Evolutionary conservation across 2,329 filamentous ascomycete species (phyloP), one percentile per base, ranked within the genome.

Genomic region (Ophiocordyceps sinensis): DNA sequence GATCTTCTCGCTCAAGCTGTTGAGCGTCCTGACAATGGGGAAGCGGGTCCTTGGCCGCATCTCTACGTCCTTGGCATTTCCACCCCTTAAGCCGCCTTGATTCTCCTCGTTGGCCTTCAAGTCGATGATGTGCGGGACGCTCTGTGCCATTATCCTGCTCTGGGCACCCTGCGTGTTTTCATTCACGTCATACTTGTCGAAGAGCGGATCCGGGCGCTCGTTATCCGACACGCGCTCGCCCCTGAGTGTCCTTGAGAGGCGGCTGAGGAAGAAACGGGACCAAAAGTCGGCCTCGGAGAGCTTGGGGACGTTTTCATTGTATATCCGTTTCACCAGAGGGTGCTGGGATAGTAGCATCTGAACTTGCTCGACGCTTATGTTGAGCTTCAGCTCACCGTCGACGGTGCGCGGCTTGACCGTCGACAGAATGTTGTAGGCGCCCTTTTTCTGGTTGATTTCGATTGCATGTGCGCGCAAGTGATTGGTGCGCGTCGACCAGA

Each of bases 31-130:
- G 47, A 96, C 81, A 46, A 96, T 93, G 11, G 87, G 88, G 2
- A 91, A 80, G 55, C 91, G 89, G 37, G 75, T 66, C 11, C 78
- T 71, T 2, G 87, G 86, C 29, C 85, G 75, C 86, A 96, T 95
- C 48, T 93, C 91, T 30, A 83, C 65, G 56, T 96, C 87, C 42
- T 89, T 86, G 40, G 82, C 73, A 58, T 98, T 96, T 39, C 91
- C 91, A 45, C 72, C 64, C 52, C 73, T 80, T 53, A 81, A 76
- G 41, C 88, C 85, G 50, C 87, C 93, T 59, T 94, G 80, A 53
- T 98, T 89, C 58, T 91, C 85, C 62, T 96, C 91, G 54, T 98
- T 98, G 28, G 82, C 91, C 55, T 89, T 85, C 23, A 98, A 63
- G 57, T 98, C 84, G 50, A 98, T 88, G 48, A 93, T 88, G 51